These are phyloP conservation scores for Blastobotrys parvus DNA, from an alignment of 805 yeast genomes.

Conservation along the genomic window DNA sequence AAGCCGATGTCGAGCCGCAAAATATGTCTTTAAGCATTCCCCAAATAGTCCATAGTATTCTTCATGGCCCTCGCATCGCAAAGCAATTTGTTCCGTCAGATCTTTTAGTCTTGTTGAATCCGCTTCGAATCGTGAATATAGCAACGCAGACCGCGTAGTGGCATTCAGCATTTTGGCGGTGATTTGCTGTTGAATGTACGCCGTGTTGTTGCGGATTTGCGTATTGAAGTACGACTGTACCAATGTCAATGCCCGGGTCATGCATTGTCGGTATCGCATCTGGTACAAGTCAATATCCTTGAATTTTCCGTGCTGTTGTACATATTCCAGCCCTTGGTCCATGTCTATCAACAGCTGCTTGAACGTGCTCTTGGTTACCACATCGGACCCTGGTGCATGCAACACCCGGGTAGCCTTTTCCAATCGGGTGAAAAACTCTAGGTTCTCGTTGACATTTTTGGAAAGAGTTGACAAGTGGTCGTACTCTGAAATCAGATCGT, in stretches of 20 bases:
- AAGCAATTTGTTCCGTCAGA: slow-evolving; percentile 31
- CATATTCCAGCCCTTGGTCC: slow-evolving; percentile 59
- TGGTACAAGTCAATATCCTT: slow-evolving; percentile 63
- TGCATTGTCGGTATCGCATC: slow-evolving; percentile 70
- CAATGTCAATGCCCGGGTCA: slow-evolving; percentile 71
- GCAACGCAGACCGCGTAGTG: slow-evolving; percentile 51
- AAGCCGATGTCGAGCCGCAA: slow-evolving; percentile 45
- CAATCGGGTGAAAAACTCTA: slow-evolving; percentile 58
- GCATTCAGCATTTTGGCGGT: slow-evolving; percentile 23
- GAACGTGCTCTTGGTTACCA: slow-evolving; percentile 52
- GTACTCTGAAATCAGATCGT: slow-evolving; percentile 41
- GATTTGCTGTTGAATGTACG: slow-evolving; percentile 8
- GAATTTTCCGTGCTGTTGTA: slow-evolving; percentile 47
- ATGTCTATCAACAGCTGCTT: slow-evolving; percentile 44
- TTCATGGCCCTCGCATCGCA: slow-evolving; percentile 32
- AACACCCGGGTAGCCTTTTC: slow-evolving; percentile 62
- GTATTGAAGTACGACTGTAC: slow-evolving; percentile 54
- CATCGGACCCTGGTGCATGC: slow-evolving; percentile 60
- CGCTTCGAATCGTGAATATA: slow-evolving; percentile 54
- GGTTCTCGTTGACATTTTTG: slow-evolving; percentile 37
- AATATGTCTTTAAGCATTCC: slow-evolving; percentile 60
- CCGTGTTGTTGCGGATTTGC: slow-evolving; percentile 28
- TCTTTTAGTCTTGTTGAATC: slow-evolving; percentile 34
- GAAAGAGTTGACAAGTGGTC: slow-evolving; percentile 35
- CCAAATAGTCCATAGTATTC: slow-evolving; percentile 60